These are phyloP conservation scores for Phytophthora tentaculata DNA, from an alignment of 352 stramenopile genomes.

Conservation along the genomic window DNA sequence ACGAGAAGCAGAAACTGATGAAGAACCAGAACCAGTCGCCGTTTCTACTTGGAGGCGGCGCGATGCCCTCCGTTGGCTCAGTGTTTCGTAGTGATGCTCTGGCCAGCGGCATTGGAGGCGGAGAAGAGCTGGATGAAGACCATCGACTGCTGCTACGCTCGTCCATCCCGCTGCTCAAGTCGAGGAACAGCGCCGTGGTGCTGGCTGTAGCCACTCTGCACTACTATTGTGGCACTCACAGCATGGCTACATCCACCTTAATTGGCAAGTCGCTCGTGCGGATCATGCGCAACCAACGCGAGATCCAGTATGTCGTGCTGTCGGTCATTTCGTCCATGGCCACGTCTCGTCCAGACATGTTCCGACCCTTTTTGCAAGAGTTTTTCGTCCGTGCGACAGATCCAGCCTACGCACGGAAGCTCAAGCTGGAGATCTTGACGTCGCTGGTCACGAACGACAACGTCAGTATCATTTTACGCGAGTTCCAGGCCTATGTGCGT, in stretches of 20 bases:
- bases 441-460: constrained; percentile 92
- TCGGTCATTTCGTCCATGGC: constrained; percentile 96
- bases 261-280: constrained; percentile 97
- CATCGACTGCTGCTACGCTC: constrained; percentile 95
- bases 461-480: constrained; percentile 93
- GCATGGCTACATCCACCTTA: constrained; percentile 84
- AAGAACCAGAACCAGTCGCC: constrained; percentile 47
- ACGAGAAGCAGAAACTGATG: constrained; percentile 25
- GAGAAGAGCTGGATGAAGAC: constrained; percentile 94
- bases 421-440: constrained; percentile 98
- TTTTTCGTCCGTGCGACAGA: constrained; percentile 98
- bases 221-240: constrained; percentile 96
- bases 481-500: constrained; percentile 97
- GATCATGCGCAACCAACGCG: constrained; percentile 96
- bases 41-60: constrained; percentile 57
- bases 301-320: constrained; percentile 99
- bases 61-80: constrained; percentile 72
- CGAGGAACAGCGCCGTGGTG: constrained; percentile 96
- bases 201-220: constrained; percentile 96
- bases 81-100: constrained; percentile 78
- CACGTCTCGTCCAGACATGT: constrained; percentile 94
- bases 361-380: constrained; percentile 95
- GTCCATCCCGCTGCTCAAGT: constrained; percentile 96
- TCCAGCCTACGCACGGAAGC: constrained; percentile 93
- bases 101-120: constrained; percentile 67